Evolutionary conservation across 805 yeast species (phyloP), one percentile per base, ranked within the genome.

Genomic region (Kazachstania viticola): DNA sequence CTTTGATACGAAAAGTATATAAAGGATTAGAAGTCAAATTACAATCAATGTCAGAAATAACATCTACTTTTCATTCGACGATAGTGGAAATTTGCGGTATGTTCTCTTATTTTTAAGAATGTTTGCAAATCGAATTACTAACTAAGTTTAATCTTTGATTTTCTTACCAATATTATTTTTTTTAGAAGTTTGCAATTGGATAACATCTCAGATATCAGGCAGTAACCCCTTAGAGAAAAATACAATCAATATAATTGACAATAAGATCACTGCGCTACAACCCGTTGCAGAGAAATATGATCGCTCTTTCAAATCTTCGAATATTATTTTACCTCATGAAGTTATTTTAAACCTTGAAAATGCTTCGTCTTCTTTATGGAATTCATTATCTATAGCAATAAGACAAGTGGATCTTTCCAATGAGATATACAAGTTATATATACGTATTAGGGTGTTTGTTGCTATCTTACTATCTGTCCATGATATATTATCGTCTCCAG

Each of bases 301-400:
- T 15, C 35, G 54, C 6, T 36, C 53, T 4, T 41, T 58, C 15
- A 42, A 55, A 29, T 38, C 49, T 1, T 41, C 42, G 8, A 42
- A 45, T 4, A 36, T 46, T 2, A 32, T 35, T 3, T 34, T 44
- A 6, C 36, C 45, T 7, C 41, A 44, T 1, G 56, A 44, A 1
- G 13, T 40, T 2, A 17, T 40, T 1, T 25, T 44, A 14, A 38
- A 46, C 14, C 35, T 60, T 17, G 62, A 59, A 18, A 38, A 45
- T 22, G 36, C 49, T 7, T 53, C 60, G 1, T 50, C 62, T 11
- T 48, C 41, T 12, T 32, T 62, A 9, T 65, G 69, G 69, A 65
- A 64, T 36, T 30, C 51, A 1, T 36, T 56, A 1, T 37, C 58
- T 1, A 32, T 61, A 11, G 34, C 53, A 4, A 36, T 46, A 32